phyloP scores from a whole-genome alignment of 441 rosid genomes.

The Isatis lusitanica region DNA sequence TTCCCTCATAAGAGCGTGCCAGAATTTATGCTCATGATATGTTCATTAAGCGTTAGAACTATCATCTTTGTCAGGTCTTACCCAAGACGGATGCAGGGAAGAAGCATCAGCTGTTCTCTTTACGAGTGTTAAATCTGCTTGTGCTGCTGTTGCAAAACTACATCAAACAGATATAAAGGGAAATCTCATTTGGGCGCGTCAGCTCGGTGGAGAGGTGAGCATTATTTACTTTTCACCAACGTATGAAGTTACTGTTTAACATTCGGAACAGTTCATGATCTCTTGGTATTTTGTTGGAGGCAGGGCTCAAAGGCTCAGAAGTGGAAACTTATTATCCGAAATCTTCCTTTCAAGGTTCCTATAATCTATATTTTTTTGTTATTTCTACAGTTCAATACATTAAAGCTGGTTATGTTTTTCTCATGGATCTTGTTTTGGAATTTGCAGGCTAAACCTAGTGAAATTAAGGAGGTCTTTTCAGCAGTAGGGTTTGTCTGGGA shows the following conservation, averaged over 20 bases:
- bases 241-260: neutral
- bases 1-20: constrained; percentile 1
- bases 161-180: constrained; percentile 79
- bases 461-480: constrained; percentile 64
- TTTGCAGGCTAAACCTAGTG: constrained; percentile 72
- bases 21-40: neutral
- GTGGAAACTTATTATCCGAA: constrained; percentile 92
- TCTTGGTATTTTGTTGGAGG: constrained; percentile 21
- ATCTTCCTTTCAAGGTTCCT: constrained; percentile 87
- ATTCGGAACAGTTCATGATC: constrained; percentile 15
- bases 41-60: neutral
- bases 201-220: constrained; percentile 96
- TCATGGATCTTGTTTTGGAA: constrained; percentile 29
- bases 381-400: constrained; percentile 8
- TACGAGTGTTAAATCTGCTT: constrained; percentile 78
- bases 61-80: constrained; percentile 59
- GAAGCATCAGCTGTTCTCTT: constrained; percentile 89
- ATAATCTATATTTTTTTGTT: neutral
- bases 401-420: constrained; percentile 15
- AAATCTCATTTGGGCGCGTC: constrained; percentile 84
- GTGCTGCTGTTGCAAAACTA: constrained; percentile 56
- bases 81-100: constrained; percentile 87
- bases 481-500: constrained; percentile 95
- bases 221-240: constrained; percentile 17
- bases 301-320: constrained; percentile 96